Base-by-base conservation (phyloP, 2,329 filamentous ascomycete species). In the Ophiocordyceps camponoti-saundersi region DNA sequence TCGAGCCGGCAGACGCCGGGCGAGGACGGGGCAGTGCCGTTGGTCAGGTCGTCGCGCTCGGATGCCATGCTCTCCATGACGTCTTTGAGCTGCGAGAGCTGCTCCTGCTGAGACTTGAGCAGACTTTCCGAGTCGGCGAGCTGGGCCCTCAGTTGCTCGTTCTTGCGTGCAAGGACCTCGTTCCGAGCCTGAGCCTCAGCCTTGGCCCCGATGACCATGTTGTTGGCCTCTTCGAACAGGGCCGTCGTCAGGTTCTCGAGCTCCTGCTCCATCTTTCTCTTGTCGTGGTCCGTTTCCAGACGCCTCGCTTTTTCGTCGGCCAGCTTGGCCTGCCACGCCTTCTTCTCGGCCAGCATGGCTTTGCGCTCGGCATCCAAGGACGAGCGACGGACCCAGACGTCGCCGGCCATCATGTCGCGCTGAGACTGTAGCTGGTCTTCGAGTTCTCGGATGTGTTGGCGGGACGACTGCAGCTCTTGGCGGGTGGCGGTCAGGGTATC, bases 201-300 rank as follows among this genome's bases (percentile, higher is more conserved):
- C 58, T 94, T 86, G 36, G 90, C 90, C 16, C 56, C 60, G 40
- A 90, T 85, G 46, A 98, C 92, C 90, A 98, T 96, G 72, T 84
- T 89, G 67, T 98, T 96, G 45, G 92, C 92, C 69, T 98, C 90
- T 60, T 96, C 88, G 52, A 98, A 98, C n/a, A 98, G 73, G 26
- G 87, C 88, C 1, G 87, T 80, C 0, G 92, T 96, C 52, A 98
- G 65, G 46, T 79, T 85, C 65, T 96, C 92, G 43, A 98, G 68
- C 63, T 98, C 92, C 54, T 84, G 80, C 61, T 98, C 92, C 29
- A 95, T 95, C 52, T 80, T 80, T 62, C 83, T 85, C 69, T 92
- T 95, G 48, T 86, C 85, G 60, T 77, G 80, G 57, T 89, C 83
- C 12, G 75, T 75, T 43, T 79, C 74, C 8, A 69, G 61, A n/a